Base-by-base conservation (phyloP, 805 yeast genomes). In the Starmerella sirachaensis region DNA sequence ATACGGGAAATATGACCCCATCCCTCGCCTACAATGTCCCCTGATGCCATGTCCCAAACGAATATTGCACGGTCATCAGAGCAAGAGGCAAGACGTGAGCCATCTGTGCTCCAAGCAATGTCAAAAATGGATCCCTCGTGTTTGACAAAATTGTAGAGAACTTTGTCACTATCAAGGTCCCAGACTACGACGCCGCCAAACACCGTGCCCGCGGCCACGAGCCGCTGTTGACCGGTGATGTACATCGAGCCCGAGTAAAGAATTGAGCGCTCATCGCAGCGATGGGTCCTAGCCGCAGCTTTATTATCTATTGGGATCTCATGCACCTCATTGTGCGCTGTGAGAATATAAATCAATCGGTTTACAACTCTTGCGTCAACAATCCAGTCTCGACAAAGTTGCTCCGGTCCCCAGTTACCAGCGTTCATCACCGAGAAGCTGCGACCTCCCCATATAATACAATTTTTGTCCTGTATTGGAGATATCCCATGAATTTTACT, bases 1-100 rank as follows among this genome's bases (percentile, higher is more conserved):
- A 91, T 86, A 54, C 98, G 70, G 0, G 97, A 88, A 1, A 80
- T 77, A 55, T 91, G 98, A 11, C 97, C 98, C 96, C 96, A 91
- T 0, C 94, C 96, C 19, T 76, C 71, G 1, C 88, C 79, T 27
- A 80, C 48, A 23, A 74, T 58, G 9, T 59, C 49, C 1, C 93
- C 88, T 1, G 70, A 53, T 6, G 51, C 51, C 43, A 78, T 60
- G 49, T 73, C 73, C 77, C 85, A 85, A 5, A 88, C 55, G 40
- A 76, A 78, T 38, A 91, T 74, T 0, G 95, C 81, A 44, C 98
- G 67, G 54, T 88, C 98, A 57, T 91, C 97, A 0, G 97, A 88
- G 55, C 98, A 91, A 33, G 88, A 76, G 1, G 78, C 74, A 6
- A 83, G 60, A 39, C 60, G 65, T 31, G 61, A 55, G 5, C 78